Conservation (phyloP, 2,329 filamentous ascomycete species). For the Bipolaris gigantea region DNA sequence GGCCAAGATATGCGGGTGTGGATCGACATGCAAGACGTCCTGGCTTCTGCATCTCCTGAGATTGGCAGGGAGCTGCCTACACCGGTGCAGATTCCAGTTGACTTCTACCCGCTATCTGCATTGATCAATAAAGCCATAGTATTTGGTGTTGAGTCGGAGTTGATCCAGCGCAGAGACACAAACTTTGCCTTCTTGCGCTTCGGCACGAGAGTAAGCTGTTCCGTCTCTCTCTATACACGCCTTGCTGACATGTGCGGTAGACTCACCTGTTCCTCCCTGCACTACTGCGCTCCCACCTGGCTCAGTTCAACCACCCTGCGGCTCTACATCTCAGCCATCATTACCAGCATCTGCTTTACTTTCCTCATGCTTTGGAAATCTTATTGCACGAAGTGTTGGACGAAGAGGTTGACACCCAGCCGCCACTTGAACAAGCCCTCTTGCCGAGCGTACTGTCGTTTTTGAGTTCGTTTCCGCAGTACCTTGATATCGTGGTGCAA, state of each 20-base stretch:
- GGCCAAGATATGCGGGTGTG: slow-evolving; percentile 83
- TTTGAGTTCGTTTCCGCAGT: slow-evolving; percentile 65
- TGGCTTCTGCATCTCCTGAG: slow-evolving; percentile 70
- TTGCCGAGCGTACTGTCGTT: slow-evolving; percentile 58
- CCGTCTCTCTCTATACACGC: neutral
- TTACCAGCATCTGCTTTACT: slow-evolving; percentile 86
- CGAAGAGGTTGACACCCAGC: slow-evolving; percentile 79
- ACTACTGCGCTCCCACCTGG: slow-evolving; percentile 77
- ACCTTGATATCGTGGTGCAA: slow-evolving; percentile 93
- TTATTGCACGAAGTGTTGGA: slow-evolving; percentile 91
- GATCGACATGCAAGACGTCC: slow-evolving; percentile 83
- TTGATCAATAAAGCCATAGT: slow-evolving; percentile 88
- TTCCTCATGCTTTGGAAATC: slow-evolving; percentile 88
- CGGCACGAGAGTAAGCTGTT: slow-evolving; percentile 71
- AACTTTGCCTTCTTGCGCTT: slow-evolving; percentile 90
- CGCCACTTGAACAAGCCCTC: slow-evolving; percentile 52
- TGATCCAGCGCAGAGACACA: slow-evolving; percentile 90
- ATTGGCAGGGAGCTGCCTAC: slow-evolving; percentile 69
- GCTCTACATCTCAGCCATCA: slow-evolving; percentile 81
- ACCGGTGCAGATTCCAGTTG: slow-evolving; percentile 77
- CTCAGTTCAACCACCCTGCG: slow-evolving; percentile 73
- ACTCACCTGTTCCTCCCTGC: slow-evolving; percentile 93
- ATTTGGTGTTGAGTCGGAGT: slow-evolving; percentile 85
- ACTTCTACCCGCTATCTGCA: slow-evolving; percentile 92
- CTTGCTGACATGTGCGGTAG: slow-evolving; percentile 50